Base-by-base conservation (phyloP, 2,329 filamentous ascomycete genomes). In the Hyphodiscus sp. region DNA sequence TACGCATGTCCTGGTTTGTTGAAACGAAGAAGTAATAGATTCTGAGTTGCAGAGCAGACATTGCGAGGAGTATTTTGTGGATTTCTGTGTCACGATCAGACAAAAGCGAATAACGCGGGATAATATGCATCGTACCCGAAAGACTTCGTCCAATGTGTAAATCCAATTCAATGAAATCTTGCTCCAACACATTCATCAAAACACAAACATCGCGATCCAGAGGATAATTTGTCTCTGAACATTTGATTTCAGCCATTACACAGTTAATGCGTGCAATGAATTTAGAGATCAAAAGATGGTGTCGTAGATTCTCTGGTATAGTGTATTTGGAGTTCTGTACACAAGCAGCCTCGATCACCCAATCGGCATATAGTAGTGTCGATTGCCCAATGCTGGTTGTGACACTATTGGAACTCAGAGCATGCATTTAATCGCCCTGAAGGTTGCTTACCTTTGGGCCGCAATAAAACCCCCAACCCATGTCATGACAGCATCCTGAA, bases 341-440 rank as follows among this genome's bases (percentile, higher is more conserved):
- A 44, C 51, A 52, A 15, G 51, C 51, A n/a, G 20, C 29, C 11
- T 52, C 45, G 19, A 52, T 52, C 15, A 44, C 51, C 51, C 51
- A 52, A 19, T 52, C 51, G 19, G 33, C 15, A 26, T 30, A 23
- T 8, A 52, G n/a, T n/a, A 48, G 5, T 15, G 45, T 41, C 10
- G n/a, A 33, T 19, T 52, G 51, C 10, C 51, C 51, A 18, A 44
- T 44, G n/a, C 30, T 33, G 41, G 51, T 20, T 7, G 49, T 44
- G 8, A 50, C 49, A 26, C 49, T 45, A 23, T 16, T 26, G 20
- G 18, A 18, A 19, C 3, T 43, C 23, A 26, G 41, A 23, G 16
- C 19, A 26, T 29, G 30, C 8, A n/a, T 49, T 42, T 4, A 19
- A 23, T 19, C 3, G 18, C 13, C 3, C 16, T 11, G 20, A 16